Base-by-base conservation (phyloP, 1,139 yeast species). In the Zygosaccharomyces sapae region DNA sequence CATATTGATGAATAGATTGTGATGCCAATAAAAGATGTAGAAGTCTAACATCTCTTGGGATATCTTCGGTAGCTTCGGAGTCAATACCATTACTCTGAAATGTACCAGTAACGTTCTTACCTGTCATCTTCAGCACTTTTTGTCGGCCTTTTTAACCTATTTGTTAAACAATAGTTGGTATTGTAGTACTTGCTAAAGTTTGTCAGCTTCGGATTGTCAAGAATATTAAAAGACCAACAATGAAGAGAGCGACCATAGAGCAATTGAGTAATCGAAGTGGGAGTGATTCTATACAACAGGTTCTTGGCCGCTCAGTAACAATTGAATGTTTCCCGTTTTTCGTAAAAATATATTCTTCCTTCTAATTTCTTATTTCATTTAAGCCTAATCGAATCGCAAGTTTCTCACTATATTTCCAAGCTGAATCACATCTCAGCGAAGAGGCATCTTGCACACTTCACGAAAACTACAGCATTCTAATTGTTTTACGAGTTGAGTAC, bases 1-100 rank as follows among this genome's bases (percentile, higher is more conserved):
- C 96, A 67, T 90, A 92, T 53, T 86, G 82, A 50, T 86, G 88
- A 31, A 92, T 87, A 1, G 95, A 92, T 70, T 92, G 95, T 0
- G 97, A 86, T 12, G 97, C 97, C 60, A 92, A 79, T 46, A 92
- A 85, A 64, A 92, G 73, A 64, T 92, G 97, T 48, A 92, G 71
- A 54, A 94, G 76, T 52, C 97, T 76, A 38, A 92, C 97, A 65
- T 94, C 99, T 55, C 97, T 72, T 1, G 98, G 98, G 13, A 80
- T 56, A 35, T 65, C 66, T 16, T 57, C 61, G 44, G 61, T 60
- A 13, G 51, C 43, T 25, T 44, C 25, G 5, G 31, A 33, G 5
- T 38, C 41, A 20, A 9, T 22, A 9, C 41, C 41, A 18, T 29
- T 38, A 33, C 34, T 33, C 25, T 38, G 41, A 30, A 27, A 0